These are phyloP conservation scores for Trifolium repens DNA, from an alignment of 306 rosid genomes.

Conservation along the genomic window DNA sequence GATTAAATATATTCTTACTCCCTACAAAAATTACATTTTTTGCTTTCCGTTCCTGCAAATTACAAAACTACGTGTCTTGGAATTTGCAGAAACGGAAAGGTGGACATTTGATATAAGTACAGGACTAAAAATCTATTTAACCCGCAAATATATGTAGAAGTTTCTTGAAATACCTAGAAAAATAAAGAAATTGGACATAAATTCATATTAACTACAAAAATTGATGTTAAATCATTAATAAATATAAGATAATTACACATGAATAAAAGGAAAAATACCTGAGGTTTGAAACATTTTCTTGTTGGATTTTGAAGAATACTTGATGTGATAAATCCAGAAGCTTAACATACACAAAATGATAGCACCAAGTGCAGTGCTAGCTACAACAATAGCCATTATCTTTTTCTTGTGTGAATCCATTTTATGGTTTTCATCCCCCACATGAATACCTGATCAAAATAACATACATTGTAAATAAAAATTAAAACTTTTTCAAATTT, in stretches of 20 bases:
- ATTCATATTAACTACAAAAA: too few species aligned
- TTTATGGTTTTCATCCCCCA: conserved; percentile 48
- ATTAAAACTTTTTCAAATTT: conserved; percentile 8
- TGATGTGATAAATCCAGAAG: conserved; percentile 64
- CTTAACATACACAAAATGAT: conserved; percentile 51
- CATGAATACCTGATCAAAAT: conserved; percentile 52
- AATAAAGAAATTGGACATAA: not conserved
- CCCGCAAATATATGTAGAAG: not conserved
- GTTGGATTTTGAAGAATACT: conserved; percentile 46
- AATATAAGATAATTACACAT: too few species aligned
- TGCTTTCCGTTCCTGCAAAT: not conserved
- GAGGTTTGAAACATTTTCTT: conserved; percentile 48
- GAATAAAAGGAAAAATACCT: conserved; percentile 29
- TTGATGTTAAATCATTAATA: too few species aligned
- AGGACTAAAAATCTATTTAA: not conserved
- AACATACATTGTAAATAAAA: not conserved
- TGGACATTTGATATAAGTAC: not conserved
- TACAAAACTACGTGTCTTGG: not conserved
- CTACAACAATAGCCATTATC: conserved; percentile 53
- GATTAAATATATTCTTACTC: not conserved
- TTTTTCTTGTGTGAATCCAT: conserved; percentile 65
- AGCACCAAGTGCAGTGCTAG: conserved; percentile 54
- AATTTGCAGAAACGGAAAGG: not conserved
- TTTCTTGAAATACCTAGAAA: conserved; percentile 15
- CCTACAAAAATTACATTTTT: not conserved